Evolutionary conservation across 176 grass and related monocot species (phyloP), one percentile per base, ranked within the genome.

Genomic region (Aechmea fasciata): DNA sequence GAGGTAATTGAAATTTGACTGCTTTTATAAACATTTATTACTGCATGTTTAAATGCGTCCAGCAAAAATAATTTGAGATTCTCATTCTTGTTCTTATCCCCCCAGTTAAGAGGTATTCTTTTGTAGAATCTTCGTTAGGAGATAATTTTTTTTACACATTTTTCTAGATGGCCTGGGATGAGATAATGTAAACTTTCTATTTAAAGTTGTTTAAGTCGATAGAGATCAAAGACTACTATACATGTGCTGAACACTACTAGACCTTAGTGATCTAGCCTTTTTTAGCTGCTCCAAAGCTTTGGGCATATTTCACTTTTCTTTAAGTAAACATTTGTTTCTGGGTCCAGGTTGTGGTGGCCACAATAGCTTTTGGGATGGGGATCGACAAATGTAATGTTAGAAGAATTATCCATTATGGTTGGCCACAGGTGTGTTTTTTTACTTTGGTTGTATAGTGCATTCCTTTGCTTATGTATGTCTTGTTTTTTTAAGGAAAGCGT

Each of bases 351-450:
- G 93, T 97, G 74, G 93, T 96, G 64, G 89, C 93, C 71, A 96
- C 93, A 57, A 89, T 92, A 90, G 86, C 93, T 80, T 97, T 97
- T 85, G 89, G 93, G 41, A 97, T 97, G 93, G 93, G 93, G 51
- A 97, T 92, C 79, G 89, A 92, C 77, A 90, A 92, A 75, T 87
- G 89, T 73, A 97, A 90, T 83, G 93, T 97, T 72, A 86, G 89
- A 72, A 89, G 89, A 81, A 85, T 97, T 64, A 90, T 97, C 81
- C 93, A 97, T 73, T 97, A 97, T 24, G 93, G 93, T 79, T 85
- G 85, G 63, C 89, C 93, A 8, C 93, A 92, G 84, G 93, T 96
- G 77, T 77, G 78, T 9, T 86, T 54, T 63, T 63, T 20, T 66
- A 52, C 47, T 81, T 59, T 59, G n/a, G 19, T 41, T 49, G 52